A percentile compares a stretch with the other conserved stretches of the same genome.
Evolutionary conservation across 192 early-diverging fungal species (phyloP).

Genomic region (Pilobolus umbonatus): DNA sequence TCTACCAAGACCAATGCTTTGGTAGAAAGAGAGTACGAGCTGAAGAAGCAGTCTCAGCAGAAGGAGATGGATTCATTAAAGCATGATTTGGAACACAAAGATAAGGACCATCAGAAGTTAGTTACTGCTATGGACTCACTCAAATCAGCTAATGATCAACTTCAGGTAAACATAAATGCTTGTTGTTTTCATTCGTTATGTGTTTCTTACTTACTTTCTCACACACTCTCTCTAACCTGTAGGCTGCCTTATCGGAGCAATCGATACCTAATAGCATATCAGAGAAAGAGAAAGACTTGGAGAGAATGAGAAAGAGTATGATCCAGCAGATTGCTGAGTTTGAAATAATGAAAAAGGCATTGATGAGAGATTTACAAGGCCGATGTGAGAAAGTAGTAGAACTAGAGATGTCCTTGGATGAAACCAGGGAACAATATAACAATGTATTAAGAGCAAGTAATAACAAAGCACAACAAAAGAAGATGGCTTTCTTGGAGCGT

Average conservation of each 20-base stretch:
- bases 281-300: slow-evolving; percentile 71
- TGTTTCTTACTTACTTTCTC: too few relatives aligned
- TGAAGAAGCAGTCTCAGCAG: slow-evolving; percentile 36
- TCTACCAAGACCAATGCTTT: too few relatives aligned
- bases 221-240: too few relatives aligned
- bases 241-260: slow-evolving; percentile 22
- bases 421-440: slow-evolving; percentile 88
- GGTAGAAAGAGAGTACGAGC: slow-evolving; percentile 42
- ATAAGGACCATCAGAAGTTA: slow-evolving; percentile 59
- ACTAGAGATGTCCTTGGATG: slow-evolving; percentile 94
- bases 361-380: slow-evolving; percentile 96
- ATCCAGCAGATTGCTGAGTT: slow-evolving; percentile 71
- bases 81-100: slow-evolving; percentile 61
- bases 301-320: slow-evolving; percentile 58
- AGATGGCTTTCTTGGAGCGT: slow-evolving; percentile 95
- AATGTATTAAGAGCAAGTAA: slow-evolving; percentile 77
- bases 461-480: slow-evolving; percentile 83
- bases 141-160: slow-evolving; percentile 55
- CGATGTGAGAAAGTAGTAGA: slow-evolving; percentile 98
- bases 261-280: background rate
- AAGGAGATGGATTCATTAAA: slow-evolving; percentile 71
- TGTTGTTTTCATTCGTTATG: background rate
- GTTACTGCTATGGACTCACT: slow-evolving; percentile 56
- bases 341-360: slow-evolving; percentile 96
- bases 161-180: slow-evolving; percentile 42